Base-by-base conservation (phyloP, 371 early-diverging fungal genomes). In the Saksenaea vasiformis region DNA sequence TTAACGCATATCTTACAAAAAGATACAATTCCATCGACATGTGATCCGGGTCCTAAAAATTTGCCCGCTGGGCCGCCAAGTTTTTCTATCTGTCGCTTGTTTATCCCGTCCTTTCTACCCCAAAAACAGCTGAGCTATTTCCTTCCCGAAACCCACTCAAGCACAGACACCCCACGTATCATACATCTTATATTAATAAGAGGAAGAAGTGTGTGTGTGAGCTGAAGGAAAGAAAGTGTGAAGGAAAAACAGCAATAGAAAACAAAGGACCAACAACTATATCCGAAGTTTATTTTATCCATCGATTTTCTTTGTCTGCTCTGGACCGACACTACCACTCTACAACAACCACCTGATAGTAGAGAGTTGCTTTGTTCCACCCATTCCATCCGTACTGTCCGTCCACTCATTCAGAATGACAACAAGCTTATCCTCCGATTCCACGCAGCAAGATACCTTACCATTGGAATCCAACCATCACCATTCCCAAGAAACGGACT, bases 391-490 rank as follows among this genome's bases (percentile, higher is more conserved):
- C n/a, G 39, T 22, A 47, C 22, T 47, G 51, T 47, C 51, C 19
- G 27, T 22, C 86, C 88, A 1, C 70, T 77, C 2, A 71, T 90
- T 14, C 68, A 86, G 1, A 36, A 74, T 4, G 87, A 86, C 11
- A 69, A 70, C 8, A 90, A 91, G 67, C 64, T 5, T 37, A 57
- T 37, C 58, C 36, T n/a, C 58, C 22, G 58, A 14, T 14, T 27
- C 19, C 53, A 8, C 26, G 61, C 58, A 35, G 39, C 58, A 51
- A 59, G 43, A 59, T 26, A 39, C 38, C 9, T 38, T 58, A 36
- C 39, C 37, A 8, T 17, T 58, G 24, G 58, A 58, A 58, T 13
- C 19, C 17, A 37, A 15, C 19, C 47, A 44, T 24, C 27, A 15
- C 13, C 47, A 31, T 31, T 31, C 34, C 17, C 19, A 15, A 27